Conservation (phyloP, 352 stramenopile species). For the Globisporangium nagaii region DNA sequence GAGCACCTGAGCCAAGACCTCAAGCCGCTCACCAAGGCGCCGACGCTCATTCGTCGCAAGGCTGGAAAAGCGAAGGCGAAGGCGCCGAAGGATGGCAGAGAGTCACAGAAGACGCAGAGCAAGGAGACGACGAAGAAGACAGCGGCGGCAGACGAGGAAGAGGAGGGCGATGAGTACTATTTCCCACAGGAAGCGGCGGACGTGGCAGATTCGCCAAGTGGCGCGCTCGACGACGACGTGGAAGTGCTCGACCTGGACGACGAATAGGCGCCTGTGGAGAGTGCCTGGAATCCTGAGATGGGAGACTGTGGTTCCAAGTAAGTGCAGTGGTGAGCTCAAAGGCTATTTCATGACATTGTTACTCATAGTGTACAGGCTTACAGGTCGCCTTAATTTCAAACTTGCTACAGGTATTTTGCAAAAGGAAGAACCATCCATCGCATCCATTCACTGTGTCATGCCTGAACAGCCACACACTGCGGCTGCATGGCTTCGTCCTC, state of each 20-base stretch:
- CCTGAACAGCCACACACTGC: neutral
- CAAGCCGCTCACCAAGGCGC: slow-evolving; percentile 45
- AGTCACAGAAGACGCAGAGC: slow-evolving; percentile 3
- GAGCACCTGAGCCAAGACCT: slow-evolving; percentile 31
- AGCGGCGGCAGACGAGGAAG: slow-evolving; percentile 19
- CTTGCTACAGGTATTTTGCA: too few relatives aligned
- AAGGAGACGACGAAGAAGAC: slow-evolving; percentile 22
- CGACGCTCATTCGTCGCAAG: slow-evolving; percentile 42
- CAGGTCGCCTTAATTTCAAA: too few relatives aligned
- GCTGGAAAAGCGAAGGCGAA: slow-evolving; percentile 12
- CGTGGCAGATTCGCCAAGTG: slow-evolving; percentile 2
- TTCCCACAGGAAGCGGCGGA: slow-evolving; percentile 29
- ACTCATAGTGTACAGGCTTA: too few relatives aligned
- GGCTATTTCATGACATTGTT: too few relatives aligned
- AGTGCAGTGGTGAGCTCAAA: too few relatives aligned
- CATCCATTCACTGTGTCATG: neutral
- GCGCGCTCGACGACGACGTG: slow-evolving; percentile 20
- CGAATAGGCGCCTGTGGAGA: too few relatives aligned
- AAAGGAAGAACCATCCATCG: too few relatives aligned
- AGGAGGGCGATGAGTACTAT: slow-evolving; percentile 37
- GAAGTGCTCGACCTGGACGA: slow-evolving; percentile 54
- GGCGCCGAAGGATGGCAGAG: neutral
- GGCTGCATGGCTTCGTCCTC: neutral
- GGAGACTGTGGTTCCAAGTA: too few relatives aligned
- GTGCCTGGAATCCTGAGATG: too few relatives aligned